Conservation (phyloP, 2,329 filamentous ascomycete genomes). For the Teratosphaeria zuluensis region DNA sequence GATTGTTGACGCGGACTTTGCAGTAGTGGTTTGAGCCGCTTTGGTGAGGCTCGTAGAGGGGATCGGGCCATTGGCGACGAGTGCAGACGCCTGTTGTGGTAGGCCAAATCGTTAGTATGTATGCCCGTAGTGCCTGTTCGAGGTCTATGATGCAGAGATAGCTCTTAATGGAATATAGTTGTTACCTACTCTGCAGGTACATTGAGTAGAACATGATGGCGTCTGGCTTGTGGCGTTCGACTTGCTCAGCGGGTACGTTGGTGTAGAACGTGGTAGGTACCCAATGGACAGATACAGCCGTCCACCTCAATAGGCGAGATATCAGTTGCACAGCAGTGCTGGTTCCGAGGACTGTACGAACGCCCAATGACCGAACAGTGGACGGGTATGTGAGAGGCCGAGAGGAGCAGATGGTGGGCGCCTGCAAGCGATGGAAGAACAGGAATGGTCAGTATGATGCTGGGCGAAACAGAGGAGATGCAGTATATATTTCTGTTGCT, state of each 20-base stretch:
- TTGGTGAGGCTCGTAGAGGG: conserved; percentile 74
- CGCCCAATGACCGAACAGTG: conserved; percentile 1
- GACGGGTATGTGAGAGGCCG: conserved; percentile 4
- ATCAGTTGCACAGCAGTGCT: conserved; percentile 21
- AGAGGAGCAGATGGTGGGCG: conserved; percentile 4
- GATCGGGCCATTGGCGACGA: conserved; percentile 87
- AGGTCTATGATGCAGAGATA: conserved; percentile 6
- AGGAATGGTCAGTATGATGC: conserved; percentile 2
- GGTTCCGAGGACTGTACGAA: conserved; percentile 2
- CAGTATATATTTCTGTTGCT: conserved; percentile 6
- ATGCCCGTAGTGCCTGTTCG: not conserved
- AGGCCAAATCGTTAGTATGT: not conserved
- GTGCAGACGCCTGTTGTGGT: conserved; percentile 68
- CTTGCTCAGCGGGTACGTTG: conserved; percentile 2
- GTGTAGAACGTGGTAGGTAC: conserved; percentile 10
- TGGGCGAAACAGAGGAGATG: not conserved
- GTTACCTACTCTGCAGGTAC: conserved; percentile 47
- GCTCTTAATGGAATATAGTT: not conserved
- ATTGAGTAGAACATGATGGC: conserved; percentile 33
- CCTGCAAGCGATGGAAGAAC: conserved; percentile 5
- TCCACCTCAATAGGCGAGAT: conserved; percentile 12
- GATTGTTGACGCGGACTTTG: conserved; percentile 88
- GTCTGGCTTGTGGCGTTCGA: conserved; percentile 2
- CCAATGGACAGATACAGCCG: conserved; percentile 18
- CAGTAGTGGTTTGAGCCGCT: conserved; percentile 71